Conservation (phyloP, 768 basidiomycete species). For the Astraeus odoratus region DNA sequence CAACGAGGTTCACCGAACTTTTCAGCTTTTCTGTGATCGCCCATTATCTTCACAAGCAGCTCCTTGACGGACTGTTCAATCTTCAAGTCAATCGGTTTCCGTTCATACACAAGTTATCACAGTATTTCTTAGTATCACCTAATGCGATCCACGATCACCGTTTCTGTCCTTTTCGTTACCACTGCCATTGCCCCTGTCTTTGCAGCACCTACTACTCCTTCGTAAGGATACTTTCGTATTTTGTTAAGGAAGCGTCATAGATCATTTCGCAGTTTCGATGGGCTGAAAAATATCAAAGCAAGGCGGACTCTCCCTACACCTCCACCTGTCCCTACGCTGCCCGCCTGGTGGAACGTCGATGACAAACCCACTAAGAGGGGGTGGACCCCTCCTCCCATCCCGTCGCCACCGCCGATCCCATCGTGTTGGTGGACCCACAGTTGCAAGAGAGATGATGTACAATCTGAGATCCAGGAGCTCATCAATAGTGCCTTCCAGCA, state of each 20-base stretch:
- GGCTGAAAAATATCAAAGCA: not conserved
- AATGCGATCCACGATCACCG: slow-evolving; percentile 6
- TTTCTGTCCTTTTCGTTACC: slow-evolving; percentile 6
- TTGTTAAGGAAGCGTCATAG: not conserved
- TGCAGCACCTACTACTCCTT: slow-evolving; percentile 4
- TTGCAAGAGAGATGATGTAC: slow-evolving; percentile 3
- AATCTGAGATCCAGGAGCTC: slow-evolving; percentile 2
- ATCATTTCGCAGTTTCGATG: not conserved
- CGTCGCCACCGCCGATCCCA: slow-evolving; percentile 7
- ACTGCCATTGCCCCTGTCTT: slow-evolving; percentile 4
- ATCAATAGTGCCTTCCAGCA: slow-evolving; percentile 3
- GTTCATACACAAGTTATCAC: slow-evolving; percentile 2
- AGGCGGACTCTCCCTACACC: slow-evolving; percentile 3
- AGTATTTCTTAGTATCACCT: slow-evolving; percentile 2
- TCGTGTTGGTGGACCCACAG: slow-evolving; percentile 6
- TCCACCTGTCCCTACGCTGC: slow-evolving; percentile 1
- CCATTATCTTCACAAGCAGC: slow-evolving; percentile 5
- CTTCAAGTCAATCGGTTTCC: slow-evolving; percentile 1
- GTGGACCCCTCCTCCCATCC: slow-evolving; percentile 7
- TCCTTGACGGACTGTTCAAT: slow-evolving; percentile 10
- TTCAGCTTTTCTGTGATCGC: slow-evolving; percentile 12
- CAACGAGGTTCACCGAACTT: slow-evolving; percentile 3
- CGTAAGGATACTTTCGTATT: not conserved
- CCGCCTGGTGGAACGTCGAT: not conserved
- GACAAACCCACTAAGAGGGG: not conserved